Evolutionary conservation across 164 flowering plant species (phyloP).

Genomic region (Kalanchoe fedtschenkoi): DNA sequence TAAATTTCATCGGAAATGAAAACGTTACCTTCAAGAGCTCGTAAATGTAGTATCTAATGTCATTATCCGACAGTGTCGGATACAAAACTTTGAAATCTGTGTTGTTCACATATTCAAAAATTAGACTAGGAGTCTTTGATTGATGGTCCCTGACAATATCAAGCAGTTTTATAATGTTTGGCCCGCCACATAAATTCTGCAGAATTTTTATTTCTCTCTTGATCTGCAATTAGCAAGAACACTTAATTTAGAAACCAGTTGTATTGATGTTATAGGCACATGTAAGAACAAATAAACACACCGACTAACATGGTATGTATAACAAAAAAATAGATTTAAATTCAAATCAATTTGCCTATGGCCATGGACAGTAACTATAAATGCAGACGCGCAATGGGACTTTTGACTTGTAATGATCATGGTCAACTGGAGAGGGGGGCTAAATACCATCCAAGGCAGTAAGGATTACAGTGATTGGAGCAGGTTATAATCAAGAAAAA

Average conservation of each 20-base stretch:
- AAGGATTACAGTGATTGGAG: too few relatives aligned
- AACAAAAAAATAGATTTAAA: too few relatives aligned
- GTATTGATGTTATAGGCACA: not conserved
- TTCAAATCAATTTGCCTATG: too few relatives aligned
- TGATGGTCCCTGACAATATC: slow-evolving; percentile 99
- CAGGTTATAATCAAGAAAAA: too few relatives aligned
- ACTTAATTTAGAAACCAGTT: not conserved
- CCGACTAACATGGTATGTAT: too few relatives aligned
- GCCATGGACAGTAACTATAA: too few relatives aligned
- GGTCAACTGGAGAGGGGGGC: too few relatives aligned
- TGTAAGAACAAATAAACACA: not conserved
- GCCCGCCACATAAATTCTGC: slow-evolving; percentile 96
- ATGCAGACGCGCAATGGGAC: too few relatives aligned
- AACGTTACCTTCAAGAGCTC: slow-evolving; percentile 80
- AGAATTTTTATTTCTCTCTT: slow-evolving; percentile 94
- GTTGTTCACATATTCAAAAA: slow-evolving; percentile 93
- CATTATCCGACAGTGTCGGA: slow-evolving; percentile 90
- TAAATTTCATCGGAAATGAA: not conserved
- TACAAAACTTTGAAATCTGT: slow-evolving; percentile 93
- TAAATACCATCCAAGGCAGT: too few relatives aligned
- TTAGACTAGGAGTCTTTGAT: slow-evolving; percentile 93
- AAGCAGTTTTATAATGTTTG: slow-evolving; percentile 89
- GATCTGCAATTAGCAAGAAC: slow-evolving; percentile 43
- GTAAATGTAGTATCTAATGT: slow-evolving; percentile 81
- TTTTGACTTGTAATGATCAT: too few relatives aligned